These are phyloP conservation scores for Dioscorea cayenensis DNA, from an alignment of 116 monocot species.

Conservation along the genomic window DNA sequence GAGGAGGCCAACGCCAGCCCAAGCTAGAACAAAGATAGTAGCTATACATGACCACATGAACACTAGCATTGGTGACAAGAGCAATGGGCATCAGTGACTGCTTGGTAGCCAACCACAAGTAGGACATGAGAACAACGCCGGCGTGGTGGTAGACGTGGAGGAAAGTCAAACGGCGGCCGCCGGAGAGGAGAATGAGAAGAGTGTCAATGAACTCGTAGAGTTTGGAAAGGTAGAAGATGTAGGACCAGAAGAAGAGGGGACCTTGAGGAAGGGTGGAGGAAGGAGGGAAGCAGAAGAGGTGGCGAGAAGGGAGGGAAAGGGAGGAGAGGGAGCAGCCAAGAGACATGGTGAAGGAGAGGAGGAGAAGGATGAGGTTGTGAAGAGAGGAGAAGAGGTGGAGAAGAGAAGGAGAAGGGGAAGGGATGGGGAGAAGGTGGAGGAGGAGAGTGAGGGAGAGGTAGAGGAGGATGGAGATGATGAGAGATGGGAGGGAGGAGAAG, in stretches of 20 bases:
- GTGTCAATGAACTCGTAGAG: conserved; percentile 88
- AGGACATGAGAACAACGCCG: conserved; percentile 64
- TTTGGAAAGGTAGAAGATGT: conserved; percentile 95
- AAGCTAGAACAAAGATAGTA: conserved; percentile 64
- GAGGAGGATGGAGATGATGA: conserved; percentile 33
- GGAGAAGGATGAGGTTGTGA: conserved; percentile 68
- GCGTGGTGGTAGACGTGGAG: conserved; percentile 98
- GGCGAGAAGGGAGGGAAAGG: conserved; percentile 27
- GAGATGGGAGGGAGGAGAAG: conserved; percentile 37
- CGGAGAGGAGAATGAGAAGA: conserved; percentile 56
- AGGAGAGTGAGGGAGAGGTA: conserved; percentile 58
- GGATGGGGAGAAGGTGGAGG: conserved; percentile 25
- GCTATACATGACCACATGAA: conserved; percentile 79
- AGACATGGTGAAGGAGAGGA: conserved; percentile 64
- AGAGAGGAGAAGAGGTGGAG: conserved; percentile 41
- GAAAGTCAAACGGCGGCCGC: conserved; percentile 48
- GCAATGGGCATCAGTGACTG: conserved; percentile 83
- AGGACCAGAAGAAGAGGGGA: conserved; percentile 89
- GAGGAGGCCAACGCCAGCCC: conserved; percentile 50
- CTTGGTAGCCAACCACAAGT: conserved; percentile 53
- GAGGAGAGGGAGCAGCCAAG: conserved; percentile 59
- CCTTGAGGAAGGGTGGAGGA: conserved; percentile 21
- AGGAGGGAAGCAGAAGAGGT: conserved; percentile 59
- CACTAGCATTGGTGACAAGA: conserved; percentile 70
- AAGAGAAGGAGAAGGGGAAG: conserved; percentile 19